A percentile compares a stretch with the other conserved stretches of the same genome.
Conservation (phyloP, 192 early-diverging fungal species). For the Coemansia sp. region DNA sequence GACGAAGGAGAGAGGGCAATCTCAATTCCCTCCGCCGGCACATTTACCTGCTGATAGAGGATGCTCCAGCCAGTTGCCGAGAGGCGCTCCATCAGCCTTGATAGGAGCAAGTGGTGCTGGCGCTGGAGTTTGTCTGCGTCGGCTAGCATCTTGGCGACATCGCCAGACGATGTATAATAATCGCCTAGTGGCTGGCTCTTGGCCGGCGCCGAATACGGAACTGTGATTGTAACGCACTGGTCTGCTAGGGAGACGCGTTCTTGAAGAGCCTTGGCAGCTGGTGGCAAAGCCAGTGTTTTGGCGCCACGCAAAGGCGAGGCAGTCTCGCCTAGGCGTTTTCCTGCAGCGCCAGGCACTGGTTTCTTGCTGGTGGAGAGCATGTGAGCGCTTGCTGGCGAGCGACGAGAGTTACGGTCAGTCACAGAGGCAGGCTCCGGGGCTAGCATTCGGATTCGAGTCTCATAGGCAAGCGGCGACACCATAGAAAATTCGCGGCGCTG, state of each 20-base stretch:
- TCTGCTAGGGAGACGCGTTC: constrained; percentile 12
- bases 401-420: not conserved
- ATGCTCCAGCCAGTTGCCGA: constrained; percentile 34
- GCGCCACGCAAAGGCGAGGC: not conserved
- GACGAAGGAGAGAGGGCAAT: constrained; percentile 38
- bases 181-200: not conserved
- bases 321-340: not conserved
- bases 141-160: constrained; percentile 23
- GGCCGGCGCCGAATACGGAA: constrained; percentile 19
- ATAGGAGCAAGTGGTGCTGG: constrained; percentile 29
- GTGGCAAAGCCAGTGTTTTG: not conserved
- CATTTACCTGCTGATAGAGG: constrained; percentile 20
- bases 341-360: not conserved
- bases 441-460: constrained; percentile 9
- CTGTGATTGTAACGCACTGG: constrained; percentile 35
- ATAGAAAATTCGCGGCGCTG: constrained; percentile 35
- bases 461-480: constrained; percentile 6
- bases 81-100: constrained; percentile 33
- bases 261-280: constrained; percentile 14
- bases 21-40: constrained; percentile 16
- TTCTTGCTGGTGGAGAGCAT: not conserved
- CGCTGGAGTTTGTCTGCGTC: constrained; percentile 19
- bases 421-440: not conserved
- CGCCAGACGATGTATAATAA: constrained; percentile 2
- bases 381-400: not conserved